A percentile compares a stretch with the other conserved stretches of the same genome.
Conservation (phyloP, 148 eudicot genomes). For the Camellia lanceoleosa region DNA sequence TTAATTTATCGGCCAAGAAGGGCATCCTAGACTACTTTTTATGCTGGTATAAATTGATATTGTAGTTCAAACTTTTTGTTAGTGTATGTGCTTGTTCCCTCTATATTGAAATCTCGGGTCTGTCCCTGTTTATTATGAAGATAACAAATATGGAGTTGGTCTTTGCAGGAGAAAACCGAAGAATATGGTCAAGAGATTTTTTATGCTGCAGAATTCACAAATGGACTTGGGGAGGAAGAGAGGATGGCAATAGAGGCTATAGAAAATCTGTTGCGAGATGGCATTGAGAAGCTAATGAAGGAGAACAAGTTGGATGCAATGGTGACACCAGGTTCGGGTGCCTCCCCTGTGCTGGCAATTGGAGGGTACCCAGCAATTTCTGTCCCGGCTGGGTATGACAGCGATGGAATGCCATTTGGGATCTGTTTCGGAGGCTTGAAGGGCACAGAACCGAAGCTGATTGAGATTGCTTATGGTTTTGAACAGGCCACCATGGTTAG, state of each 20-base stretch:
- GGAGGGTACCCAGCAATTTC: constrained; percentile 49
- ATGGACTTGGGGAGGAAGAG: constrained; percentile 34
- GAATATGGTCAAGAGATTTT: constrained; percentile 36
- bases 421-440: constrained; percentile 43
- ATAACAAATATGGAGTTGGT: neutral
- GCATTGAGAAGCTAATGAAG: constrained; percentile 37
- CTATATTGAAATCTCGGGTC: neutral
- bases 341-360: constrained; percentile 32
- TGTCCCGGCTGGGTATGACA: constrained; percentile 43
- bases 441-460: constrained; percentile 34
- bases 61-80: neutral
- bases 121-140: neutral
- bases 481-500: constrained; percentile 43
- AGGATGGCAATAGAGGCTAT: constrained; percentile 20
- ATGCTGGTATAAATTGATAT: neutral
- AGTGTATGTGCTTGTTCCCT: neutral
- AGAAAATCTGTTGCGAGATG: constrained; percentile 15
- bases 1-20: too few relatives aligned
- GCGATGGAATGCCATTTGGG: constrained; percentile 39
- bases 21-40: too few relatives aligned
- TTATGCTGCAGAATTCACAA: constrained; percentile 33
- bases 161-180: constrained; percentile 26
- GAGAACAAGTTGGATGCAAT: constrained; percentile 34
- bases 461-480: constrained; percentile 46
- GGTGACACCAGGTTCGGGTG: constrained; percentile 26